These are phyloP conservation scores for Pulveroboletus sp. DNA, from an alignment of 768 basidiomycete genomes.

Conservation along the genomic window DNA sequence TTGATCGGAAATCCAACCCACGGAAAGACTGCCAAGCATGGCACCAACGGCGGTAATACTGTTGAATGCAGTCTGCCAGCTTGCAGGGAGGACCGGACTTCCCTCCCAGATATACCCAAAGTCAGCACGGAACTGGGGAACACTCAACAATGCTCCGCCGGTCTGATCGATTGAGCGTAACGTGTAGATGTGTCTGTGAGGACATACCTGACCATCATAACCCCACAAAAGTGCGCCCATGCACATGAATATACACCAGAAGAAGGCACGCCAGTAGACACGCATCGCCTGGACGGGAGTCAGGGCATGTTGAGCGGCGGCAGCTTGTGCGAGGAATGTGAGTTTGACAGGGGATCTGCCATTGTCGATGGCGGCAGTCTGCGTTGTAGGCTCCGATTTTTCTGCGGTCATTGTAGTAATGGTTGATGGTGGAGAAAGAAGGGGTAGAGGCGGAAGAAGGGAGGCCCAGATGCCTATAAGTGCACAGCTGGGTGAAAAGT, in stretches of 20 bases:
- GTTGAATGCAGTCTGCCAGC: slow-evolving; percentile 28
- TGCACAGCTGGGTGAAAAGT: no score
- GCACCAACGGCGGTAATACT: slow-evolving; percentile 22
- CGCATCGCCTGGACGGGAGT: slow-evolving; percentile 16
- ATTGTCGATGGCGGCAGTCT: slow-evolving; percentile 7
- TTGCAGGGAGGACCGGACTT: slow-evolving; percentile 17
- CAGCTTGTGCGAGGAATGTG: slow-evolving; percentile 19
- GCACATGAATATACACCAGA: slow-evolving; percentile 25
- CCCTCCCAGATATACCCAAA: no score
- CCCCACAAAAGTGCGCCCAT: slow-evolving; percentile 23
- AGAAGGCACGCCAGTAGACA: slow-evolving; percentile 22
- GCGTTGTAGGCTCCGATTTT: slow-evolving; percentile 5
- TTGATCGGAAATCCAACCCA: slow-evolving; percentile 22
- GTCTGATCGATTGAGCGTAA: slow-evolving; percentile 6
- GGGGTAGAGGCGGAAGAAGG: neutral
- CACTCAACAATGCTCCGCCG: slow-evolving; percentile 18
- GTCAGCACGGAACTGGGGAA: slow-evolving; percentile 21
- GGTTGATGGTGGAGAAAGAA: neutral
- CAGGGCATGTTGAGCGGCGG: slow-evolving; percentile 19
- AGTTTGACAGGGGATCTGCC: slow-evolving; percentile 4
- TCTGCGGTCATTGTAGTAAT: slow-evolving; percentile 10
- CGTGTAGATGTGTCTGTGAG: no score
- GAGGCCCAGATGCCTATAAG: no score
- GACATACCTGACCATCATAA: slow-evolving; percentile 22
- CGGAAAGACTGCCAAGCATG: slow-evolving; percentile 24